These are phyloP conservation scores for Mucor ambiguus DNA, from an alignment of 371 early-diverging fungal species.

Conservation along the genomic window DNA sequence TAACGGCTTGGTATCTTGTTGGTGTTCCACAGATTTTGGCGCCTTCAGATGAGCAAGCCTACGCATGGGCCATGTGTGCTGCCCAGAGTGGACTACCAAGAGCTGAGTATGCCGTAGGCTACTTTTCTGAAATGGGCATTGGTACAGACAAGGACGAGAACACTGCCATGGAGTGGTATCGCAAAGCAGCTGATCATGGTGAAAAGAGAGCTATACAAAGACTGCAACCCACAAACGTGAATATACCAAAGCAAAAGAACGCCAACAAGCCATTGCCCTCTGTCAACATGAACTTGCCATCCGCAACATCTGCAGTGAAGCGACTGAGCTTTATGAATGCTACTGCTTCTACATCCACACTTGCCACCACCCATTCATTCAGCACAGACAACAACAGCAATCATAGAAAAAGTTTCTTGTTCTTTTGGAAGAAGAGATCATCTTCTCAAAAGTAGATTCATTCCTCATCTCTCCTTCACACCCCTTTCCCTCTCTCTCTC, in stretches of 20 bases:
- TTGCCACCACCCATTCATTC: not conserved
- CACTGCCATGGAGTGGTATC: constrained; percentile 83
- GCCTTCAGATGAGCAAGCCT: constrained; percentile 87
- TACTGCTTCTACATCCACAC: not conserved
- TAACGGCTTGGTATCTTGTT: constrained; percentile 96
- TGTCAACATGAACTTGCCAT: not conserved
- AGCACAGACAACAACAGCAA: not conserved
- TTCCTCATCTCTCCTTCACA: not conserved
- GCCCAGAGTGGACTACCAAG: constrained; percentile 75
- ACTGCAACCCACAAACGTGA: constrained; percentile 14
- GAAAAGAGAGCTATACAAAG: constrained; percentile 42
- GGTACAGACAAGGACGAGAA: constrained; percentile 67
- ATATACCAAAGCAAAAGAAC: constrained; percentile 2
- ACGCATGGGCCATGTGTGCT: constrained; percentile 85
- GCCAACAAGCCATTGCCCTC: not conserved
- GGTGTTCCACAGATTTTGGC: constrained; percentile 77
- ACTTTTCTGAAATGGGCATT: constrained; percentile 90
- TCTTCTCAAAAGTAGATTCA: not conserved
- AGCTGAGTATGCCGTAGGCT: constrained; percentile 95
- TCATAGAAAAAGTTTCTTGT: constrained; percentile 1
- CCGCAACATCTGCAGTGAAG: not conserved
- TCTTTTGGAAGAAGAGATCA: constrained; percentile 6
- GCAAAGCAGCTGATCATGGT: constrained; percentile 54
- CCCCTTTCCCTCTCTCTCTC: not conserved
- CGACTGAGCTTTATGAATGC: constrained; percentile 3